Conservation (phyloP, 192 early-diverging fungal genomes). For the Linnemannia elongata region DNA sequence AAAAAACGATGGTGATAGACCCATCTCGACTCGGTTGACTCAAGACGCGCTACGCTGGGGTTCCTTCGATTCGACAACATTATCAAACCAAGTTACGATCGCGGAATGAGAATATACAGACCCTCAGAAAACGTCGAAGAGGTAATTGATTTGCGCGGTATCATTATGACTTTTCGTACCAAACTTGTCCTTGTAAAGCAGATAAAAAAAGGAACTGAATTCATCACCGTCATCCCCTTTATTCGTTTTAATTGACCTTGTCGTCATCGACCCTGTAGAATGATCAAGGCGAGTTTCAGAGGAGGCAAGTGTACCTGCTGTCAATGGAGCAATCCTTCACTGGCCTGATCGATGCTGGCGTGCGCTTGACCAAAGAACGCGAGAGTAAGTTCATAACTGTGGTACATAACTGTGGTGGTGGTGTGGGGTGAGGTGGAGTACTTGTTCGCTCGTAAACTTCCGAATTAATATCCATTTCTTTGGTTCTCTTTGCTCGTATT, state of each 20-base stretch:
- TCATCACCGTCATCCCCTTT: constrained; percentile 48
- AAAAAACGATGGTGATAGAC: constrained; percentile 36
- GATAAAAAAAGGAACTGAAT: background rate
- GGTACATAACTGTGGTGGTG: background rate
- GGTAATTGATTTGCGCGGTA: constrained; percentile 27
- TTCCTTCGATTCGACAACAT: constrained; percentile 64
- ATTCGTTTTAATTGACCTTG: constrained; percentile 30
- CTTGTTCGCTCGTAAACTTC: background rate
- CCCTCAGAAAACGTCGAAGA: constrained; percentile 63
- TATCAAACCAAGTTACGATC: constrained; percentile 59
- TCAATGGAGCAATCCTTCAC: constrained; percentile 51
- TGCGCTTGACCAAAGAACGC: constrained; percentile 47
- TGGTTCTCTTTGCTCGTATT: background rate
- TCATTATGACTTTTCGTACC: background rate
- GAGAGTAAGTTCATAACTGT: constrained; percentile 37
- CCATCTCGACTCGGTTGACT: constrained; percentile 59
- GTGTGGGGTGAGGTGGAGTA: background rate
- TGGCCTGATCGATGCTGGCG: constrained; percentile 42
- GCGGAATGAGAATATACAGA: constrained; percentile 61
- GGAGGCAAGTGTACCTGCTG: constrained; percentile 46
- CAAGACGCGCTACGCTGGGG: constrained; percentile 55
- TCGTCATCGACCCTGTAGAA: constrained; percentile 35
- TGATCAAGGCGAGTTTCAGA: constrained; percentile 57
- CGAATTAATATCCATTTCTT: background rate
- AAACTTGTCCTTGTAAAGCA: background rate